Percentiles rank a stretch among this genome's conserved stretches.
These are phyloP conservation scores for Curvularia lunata DNA, from an alignment of 2,329 filamentous ascomycete species.

Conservation along the genomic window DNA sequence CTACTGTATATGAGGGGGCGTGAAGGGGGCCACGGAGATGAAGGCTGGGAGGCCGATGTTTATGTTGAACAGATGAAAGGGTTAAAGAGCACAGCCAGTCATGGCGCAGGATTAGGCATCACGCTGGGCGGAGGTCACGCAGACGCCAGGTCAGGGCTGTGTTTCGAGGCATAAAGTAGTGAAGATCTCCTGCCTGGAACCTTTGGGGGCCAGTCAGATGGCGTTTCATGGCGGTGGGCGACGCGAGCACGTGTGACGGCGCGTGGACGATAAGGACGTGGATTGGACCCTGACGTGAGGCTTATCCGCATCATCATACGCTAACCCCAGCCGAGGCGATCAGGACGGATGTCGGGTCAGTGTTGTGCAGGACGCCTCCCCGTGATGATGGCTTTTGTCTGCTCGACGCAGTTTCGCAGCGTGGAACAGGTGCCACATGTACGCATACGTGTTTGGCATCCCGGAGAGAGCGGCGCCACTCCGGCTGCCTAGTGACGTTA, in stretches of 20 bases:
- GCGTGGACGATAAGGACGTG: slow-evolving; percentile 14
- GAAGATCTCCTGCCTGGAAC: slow-evolving; percentile 26
- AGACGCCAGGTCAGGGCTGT: slow-evolving; percentile 28
- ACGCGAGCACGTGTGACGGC: slow-evolving; percentile 21
- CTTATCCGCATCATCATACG: neutral
- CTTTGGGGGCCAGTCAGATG: slow-evolving; percentile 13
- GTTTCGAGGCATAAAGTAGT: slow-evolving; percentile 40
- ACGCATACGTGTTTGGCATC: neutral
- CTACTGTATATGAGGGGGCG: slow-evolving; percentile 1
- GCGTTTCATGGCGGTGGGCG: slow-evolving; percentile 14
- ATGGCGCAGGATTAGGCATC: slow-evolving; percentile 39
- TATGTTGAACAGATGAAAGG: slow-evolving; percentile 24
- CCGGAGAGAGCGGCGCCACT: neutral
- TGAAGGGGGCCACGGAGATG: slow-evolving; percentile 3
- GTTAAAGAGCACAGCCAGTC: slow-evolving; percentile 37
- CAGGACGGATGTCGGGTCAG: neutral
- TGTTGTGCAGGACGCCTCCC: neutral
- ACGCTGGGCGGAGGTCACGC: slow-evolving; percentile 37
- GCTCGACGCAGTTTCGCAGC: neutral
- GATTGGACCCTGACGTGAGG: slow-evolving; percentile 8
- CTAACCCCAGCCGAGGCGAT: neutral
- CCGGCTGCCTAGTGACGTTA: neutral
- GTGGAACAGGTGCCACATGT: neutral
- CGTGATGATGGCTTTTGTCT: neutral
- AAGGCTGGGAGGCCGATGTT: slow-evolving; percentile 4